Evolutionary conservation across 768 basidiomycete genomes (phyloP), one percentile per base, ranked within the genome.

Genomic region (Boletus tylopilopsis): DNA sequence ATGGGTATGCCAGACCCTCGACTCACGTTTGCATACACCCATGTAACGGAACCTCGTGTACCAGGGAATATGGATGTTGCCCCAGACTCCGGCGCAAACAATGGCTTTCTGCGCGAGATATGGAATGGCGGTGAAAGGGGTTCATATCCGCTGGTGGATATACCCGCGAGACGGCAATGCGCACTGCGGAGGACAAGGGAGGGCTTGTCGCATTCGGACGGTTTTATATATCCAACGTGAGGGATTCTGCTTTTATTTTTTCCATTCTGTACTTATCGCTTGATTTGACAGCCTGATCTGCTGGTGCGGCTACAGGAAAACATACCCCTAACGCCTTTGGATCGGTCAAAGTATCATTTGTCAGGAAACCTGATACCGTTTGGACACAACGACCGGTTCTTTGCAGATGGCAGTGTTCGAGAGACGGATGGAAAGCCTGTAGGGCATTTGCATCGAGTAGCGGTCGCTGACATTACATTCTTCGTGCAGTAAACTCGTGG

Each of bases 1-100:
- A 80, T 84, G 78, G 60, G 69, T 2, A 79, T 81, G 77, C 53
- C 59, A 7, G 73, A 84, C 51, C 82, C 81, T 0, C 65, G 73
- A 1, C 77, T 80, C 0, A 77, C 76, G 13, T 85, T 79, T 64
- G 52, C 70, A 0, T 72, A 82, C 62, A 52, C 84, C 25, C 81
- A 82, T 54, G 53, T 73, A 16, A 60, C 73, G 27, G 76, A 81
- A 48, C 70, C 75, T 10, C 64, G 70, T 64, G 42, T 62, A 15
- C 35, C 27, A 25, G 65, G 60, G 1, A 11, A 3, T n/a, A 0
- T 1, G 12, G 43, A 34, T 23, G 4, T 7, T 18, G 3, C 6
- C 16, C 16, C 33, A 11, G 16, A 34, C 2, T 4, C 32, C 2
- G 33, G 18, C 1, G 23, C 3, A 0, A 24, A 24, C 43, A 44